phyloP scores from a whole-genome alignment of 768 basidiomycete species.

The Amanita muscaria region DNA sequence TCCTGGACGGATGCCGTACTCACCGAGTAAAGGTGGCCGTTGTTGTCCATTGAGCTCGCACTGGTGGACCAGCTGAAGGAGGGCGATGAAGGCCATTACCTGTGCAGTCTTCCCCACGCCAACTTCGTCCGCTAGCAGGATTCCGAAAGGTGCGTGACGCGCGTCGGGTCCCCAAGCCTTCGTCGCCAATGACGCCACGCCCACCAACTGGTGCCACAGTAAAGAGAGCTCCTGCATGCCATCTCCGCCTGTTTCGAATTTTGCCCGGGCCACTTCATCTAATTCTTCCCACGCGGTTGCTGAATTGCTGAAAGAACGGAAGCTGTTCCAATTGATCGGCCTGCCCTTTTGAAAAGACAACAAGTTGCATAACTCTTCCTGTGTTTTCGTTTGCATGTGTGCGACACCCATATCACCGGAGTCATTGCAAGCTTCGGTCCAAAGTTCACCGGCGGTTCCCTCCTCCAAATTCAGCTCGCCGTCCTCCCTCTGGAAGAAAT shows the following conservation, averaged over 20 bases:
- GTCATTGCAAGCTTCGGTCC: neutral
- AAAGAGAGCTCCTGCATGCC: neutral
- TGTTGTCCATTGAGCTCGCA: neutral
- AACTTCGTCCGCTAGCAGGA: constrained; percentile 9
- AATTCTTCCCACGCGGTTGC: neutral
- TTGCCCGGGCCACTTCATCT: neutral
- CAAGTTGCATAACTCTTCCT: neutral
- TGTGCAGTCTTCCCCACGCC: constrained; percentile 17
- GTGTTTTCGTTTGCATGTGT: neutral
- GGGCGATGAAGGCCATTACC: constrained; percentile 10
- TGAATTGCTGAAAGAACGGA: too few species aligned
- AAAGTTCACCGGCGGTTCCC: neutral
- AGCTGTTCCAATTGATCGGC: neutral
- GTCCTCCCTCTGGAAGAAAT: neutral
- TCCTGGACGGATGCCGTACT: too few species aligned
- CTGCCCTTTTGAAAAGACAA: neutral
- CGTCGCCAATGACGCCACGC: neutral
- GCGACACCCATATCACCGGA: constrained; percentile 8
- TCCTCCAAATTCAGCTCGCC: neutral
- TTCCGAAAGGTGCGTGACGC: neutral
- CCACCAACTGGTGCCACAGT: constrained; percentile 9
- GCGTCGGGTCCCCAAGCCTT: neutral
- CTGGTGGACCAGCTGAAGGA: neutral
- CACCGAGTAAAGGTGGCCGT: too few species aligned
- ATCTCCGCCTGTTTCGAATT: neutral